Evolutionary conservation across 306 rosid genomes (phyloP), one percentile per base, ranked within the genome.

Genomic region (Gillenia trifoliata): DNA sequence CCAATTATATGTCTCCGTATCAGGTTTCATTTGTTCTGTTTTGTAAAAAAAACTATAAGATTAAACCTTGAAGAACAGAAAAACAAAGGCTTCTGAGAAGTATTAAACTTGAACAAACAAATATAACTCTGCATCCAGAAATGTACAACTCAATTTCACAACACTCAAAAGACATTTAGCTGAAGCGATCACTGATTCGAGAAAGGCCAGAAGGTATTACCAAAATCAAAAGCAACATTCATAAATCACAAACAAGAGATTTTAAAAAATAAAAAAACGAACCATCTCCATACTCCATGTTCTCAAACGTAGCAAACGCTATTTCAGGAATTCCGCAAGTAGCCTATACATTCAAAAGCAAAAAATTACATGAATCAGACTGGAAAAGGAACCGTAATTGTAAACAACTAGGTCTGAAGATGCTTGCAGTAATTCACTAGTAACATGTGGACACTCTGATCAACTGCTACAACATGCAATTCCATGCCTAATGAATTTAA

Each of bases 201-300:
- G 41, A 38, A 38, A 38, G 41, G 41, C 41, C 41, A 38, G 8
- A 38, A 38, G 41, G 3, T 38, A 38, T 38, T 38, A 38, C 41
- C 41, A 38, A 38, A 38, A 41, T 45, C 47, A 40, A 60, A 65
- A 41, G 61, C 75, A 70, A 23, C 29, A 45, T 6, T 45, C 6
- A 13, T 77, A 80, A 3, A 76, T 65, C 25, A 77, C 49, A 36
- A 68, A 54, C 60, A 77, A 43, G 41, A 80, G 55, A 83, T 73
- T 66, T 73, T 41, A 69, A 64, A 57, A 60, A 78, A 79, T 13
- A 76, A 5, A 20, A 7, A 33, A 22, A 71, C 70, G 15, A 77
- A 91, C 97, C 98, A 91, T 90, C 98, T 79, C 98, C 98, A 75
- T 89, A 93, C 81, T 87, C 86, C 98, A 93, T 93, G 90, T 93